Evolutionary conservation across 371 early-diverging fungal species (phyloP), one percentile per base, ranked within the genome.

Genomic region (Mortierella sp.): DNA sequence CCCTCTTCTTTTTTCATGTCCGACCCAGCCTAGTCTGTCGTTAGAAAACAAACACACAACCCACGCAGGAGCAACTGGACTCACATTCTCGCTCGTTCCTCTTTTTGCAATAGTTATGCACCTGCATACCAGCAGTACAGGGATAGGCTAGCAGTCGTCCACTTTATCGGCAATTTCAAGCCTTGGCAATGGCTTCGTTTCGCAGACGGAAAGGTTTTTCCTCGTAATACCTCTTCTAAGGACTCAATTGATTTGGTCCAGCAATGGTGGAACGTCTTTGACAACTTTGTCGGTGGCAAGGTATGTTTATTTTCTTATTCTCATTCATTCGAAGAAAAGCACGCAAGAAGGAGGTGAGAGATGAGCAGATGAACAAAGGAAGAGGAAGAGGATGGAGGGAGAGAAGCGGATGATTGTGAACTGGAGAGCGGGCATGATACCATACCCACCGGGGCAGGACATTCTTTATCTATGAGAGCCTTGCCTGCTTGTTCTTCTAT

Each of bases 141-240:
- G 19, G 83, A 91, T 72, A 89, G 94, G 44, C 93, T 98, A 26
- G 91, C 94, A 2, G 92, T 97, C 28, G 91, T 97, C 28, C 99
- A 99, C 84, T 99, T 98, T 87, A 96, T 97, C 76, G 99, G 99
- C 3, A 80, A 89, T 3, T 88, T 91, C 44, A 99, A 99, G 90
- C 99, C 99, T 21, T 99, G 99, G 99, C 90, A 91, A 70, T 92
- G 91, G 84, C 91, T 92, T 65, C 91, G 94, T 47, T 91, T 91
- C 57, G 88, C 92, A n/a, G 92, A 93, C 54, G 94, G 95, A 54
- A 79, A 82, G 45, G 88, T 94, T 31, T 82, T 90, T 73, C 87
- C 90, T 28, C 89, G 88, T 28, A 81, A 90, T 48, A 84, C 85
- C 42, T 84, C 88, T 16, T 90, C 94, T 60, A 88, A 88, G 60